Percentiles rank a stretch among this genome's conserved stretches.
Conservation (phyloP, 768 basidiomycete species). For the Tubosaeta brunneosetosa region DNA sequence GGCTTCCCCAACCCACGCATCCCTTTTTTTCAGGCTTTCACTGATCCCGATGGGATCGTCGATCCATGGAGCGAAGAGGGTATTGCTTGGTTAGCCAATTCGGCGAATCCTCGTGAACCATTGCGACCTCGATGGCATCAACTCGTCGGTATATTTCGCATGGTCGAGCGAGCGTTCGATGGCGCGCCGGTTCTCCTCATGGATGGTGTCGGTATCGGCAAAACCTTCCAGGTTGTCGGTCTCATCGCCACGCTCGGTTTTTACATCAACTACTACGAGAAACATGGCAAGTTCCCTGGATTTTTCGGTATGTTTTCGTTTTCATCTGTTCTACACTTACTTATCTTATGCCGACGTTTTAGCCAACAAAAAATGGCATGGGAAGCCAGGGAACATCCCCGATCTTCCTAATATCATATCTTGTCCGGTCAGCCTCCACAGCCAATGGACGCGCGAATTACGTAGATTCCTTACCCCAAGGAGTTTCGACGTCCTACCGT, state of each 20-base stretch:
- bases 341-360: background rate
- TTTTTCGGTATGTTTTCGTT: background rate
- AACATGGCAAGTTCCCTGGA: background rate
- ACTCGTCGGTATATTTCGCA: slow-evolving; percentile 16
- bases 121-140: slow-evolving; percentile 19
- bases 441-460: slow-evolving; percentile 4
- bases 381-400: background rate
- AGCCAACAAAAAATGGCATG: background rate
- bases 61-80: slow-evolving; percentile 11
- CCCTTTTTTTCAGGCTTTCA: slow-evolving; percentile 3
- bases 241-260: slow-evolving; percentile 10
- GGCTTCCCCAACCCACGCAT: background rate
- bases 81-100: slow-evolving; percentile 2
- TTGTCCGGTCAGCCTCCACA: background rate
- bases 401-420: background rate
- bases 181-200: slow-evolving; percentile 13
- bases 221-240: slow-evolving; percentile 20
- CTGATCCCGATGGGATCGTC: background rate
- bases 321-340: background rate
- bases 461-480: background rate
- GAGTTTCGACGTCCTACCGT: background rate
- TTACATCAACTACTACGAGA: background rate
- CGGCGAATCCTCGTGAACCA: background rate
- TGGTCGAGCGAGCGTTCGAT: slow-evolving; percentile 7
- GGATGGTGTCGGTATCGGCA: slow-evolving; percentile 24